A percentile compares a stretch with the other conserved stretches of the same genome.
These are phyloP conservation scores for Lathyrus sativus DNA, from an alignment of 306 rosid species.

Conservation along the genomic window DNA sequence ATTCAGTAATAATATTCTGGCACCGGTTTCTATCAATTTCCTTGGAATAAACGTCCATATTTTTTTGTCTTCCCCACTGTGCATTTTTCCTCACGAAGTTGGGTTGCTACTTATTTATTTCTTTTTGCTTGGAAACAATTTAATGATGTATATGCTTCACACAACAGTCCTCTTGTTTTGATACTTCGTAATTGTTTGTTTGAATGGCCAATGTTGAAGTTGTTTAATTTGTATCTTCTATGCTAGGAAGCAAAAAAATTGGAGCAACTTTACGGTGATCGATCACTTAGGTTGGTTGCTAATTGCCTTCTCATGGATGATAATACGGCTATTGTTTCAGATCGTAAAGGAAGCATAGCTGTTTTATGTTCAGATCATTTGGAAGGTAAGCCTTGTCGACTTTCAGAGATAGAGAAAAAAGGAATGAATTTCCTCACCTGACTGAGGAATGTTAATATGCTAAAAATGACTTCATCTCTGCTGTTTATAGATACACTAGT, in stretches of 20 bases:
- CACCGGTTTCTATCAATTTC: background rate
- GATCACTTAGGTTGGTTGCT: conserved; percentile 83
- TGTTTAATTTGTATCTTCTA: conserved; percentile 40
- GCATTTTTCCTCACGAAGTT: background rate
- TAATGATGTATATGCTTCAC: conserved; percentile 22
- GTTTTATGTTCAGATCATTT: conserved; percentile 70
- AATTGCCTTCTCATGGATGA: conserved; percentile 86
- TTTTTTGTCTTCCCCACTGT: conserved; percentile 13
- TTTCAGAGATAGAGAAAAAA: conserved; percentile 1
- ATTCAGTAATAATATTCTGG: no score
- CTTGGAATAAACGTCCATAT: conserved; percentile 4
- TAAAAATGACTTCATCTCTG: conserved; percentile 1
- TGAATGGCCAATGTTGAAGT: conserved; percentile 31
- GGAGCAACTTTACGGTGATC: conserved; percentile 84
- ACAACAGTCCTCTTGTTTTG: conserved; percentile 26
- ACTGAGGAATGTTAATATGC: conserved; percentile 4
- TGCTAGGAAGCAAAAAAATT: conserved; percentile 73
- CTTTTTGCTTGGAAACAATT: conserved; percentile 21
- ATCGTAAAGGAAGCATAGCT: conserved; percentile 91
- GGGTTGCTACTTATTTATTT: conserved; percentile 11
- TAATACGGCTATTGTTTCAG: conserved; percentile 87
- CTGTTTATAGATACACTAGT: background rate
- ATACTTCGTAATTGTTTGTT: conserved; percentile 27
- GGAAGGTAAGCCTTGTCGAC: conserved; percentile 58
- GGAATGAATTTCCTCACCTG: background rate